Evolutionary conservation across 2,329 filamentous ascomycete genomes (phyloP).

Genomic region (Cladophialophora exuberans): DNA sequence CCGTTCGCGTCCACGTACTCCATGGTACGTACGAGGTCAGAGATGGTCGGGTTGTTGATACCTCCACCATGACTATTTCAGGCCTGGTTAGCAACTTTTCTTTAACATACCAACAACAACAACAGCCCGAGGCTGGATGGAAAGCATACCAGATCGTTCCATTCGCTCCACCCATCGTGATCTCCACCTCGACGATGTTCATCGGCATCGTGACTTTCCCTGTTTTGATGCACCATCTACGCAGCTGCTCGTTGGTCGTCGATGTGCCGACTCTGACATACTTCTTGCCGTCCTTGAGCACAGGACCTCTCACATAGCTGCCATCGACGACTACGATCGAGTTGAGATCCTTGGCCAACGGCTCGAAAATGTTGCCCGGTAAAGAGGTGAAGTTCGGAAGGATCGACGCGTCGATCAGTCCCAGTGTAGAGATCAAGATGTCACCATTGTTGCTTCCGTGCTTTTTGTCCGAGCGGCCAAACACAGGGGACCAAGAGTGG

Average conservation of each 20-base stretch:
- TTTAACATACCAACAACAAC: background rate
- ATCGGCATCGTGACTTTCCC: constrained; percentile 47
- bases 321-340: constrained; percentile 26
- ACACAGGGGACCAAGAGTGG: constrained; percentile 31
- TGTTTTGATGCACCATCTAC: constrained; percentile 47
- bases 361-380: constrained; percentile 25
- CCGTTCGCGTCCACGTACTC: constrained; percentile 55
- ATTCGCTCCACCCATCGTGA: constrained; percentile 53
- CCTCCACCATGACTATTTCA: constrained; percentile 53
- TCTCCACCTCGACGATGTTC: constrained; percentile 54
- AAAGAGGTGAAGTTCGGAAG: constrained; percentile 30
- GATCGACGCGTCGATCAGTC: constrained; percentile 36
- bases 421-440: constrained; percentile 46
- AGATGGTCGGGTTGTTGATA: constrained; percentile 47
- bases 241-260: constrained; percentile 52
- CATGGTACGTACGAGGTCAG: constrained; percentile 51
- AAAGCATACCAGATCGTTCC: constrained; percentile 31
- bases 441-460: constrained; percentile 35
- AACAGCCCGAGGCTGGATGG: too few relatives aligned
- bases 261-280: constrained; percentile 48
- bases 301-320: constrained; percentile 22
- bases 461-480: constrained; percentile 23
- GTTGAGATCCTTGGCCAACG: constrained; percentile 26
- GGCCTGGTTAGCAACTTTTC: background rate
- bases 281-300: constrained; percentile 35